A percentile compares a stretch with the other conserved stretches of the same genome.
phyloP scores from a whole-genome alignment of 1,284 basidiomycete species.

The Abortiporus biennis region DNA sequence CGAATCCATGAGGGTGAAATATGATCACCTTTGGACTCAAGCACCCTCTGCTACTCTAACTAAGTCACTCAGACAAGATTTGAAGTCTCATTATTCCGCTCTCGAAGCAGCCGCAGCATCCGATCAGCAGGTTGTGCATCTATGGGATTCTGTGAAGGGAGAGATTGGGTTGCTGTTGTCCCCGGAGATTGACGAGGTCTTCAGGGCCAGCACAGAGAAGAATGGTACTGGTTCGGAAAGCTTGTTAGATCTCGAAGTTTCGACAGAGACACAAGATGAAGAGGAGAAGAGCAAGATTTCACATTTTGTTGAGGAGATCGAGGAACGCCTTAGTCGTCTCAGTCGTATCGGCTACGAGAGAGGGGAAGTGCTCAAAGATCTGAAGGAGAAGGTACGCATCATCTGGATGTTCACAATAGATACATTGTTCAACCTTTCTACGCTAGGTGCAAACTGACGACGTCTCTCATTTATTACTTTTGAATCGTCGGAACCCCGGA shows the following conservation, averaged over 20 bases:
- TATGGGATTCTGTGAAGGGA: slow-evolving; percentile 71
- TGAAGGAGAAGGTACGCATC: slow-evolving; percentile 80
- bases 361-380: slow-evolving; percentile 82
- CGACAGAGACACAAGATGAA: slow-evolving; percentile 54
- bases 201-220: slow-evolving; percentile 52
- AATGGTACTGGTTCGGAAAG: slow-evolving; percentile 40
- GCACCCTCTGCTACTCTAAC: slow-evolving; percentile 76
- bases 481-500: slow-evolving; percentile 83
- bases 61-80: slow-evolving; percentile 68
- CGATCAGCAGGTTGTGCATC: slow-evolving; percentile 67
- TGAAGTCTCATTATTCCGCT: slow-evolving; percentile 74
- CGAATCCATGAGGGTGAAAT: slow-evolving; percentile 80
- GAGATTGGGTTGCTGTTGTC: slow-evolving; percentile 69
- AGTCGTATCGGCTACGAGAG: slow-evolving; percentile 84
- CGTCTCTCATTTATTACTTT: slow-evolving; percentile 89
- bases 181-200: slow-evolving; percentile 64
- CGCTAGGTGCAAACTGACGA: slow-evolving; percentile 89
- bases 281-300: slow-evolving; percentile 65
- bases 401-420: background rate
- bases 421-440: slow-evolving; percentile 4
- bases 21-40: slow-evolving; percentile 87
- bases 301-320: slow-evolving; percentile 69
- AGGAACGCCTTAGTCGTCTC: slow-evolving; percentile 69
- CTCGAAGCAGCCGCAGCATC: slow-evolving; percentile 76
- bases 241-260: slow-evolving; percentile 69